These are phyloP conservation scores for Sugiyamaella castrensis DNA, from an alignment of 1,139 yeast species.

Conservation along the genomic window DNA sequence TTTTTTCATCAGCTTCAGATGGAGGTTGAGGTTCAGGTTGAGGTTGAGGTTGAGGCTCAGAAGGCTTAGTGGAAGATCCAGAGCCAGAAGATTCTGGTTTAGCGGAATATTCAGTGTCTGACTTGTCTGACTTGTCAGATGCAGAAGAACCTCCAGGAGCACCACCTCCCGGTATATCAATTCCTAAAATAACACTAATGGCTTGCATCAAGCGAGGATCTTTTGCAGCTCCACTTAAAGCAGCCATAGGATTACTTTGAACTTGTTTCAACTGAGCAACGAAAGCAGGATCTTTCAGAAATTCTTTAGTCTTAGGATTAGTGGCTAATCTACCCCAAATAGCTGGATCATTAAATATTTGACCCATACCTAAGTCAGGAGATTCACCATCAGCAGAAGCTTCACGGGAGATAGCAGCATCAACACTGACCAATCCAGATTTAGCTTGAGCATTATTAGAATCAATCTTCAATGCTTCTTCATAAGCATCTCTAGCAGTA, in stretches of 20 bases:
- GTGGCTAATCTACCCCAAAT: slow-evolving; percentile 68
- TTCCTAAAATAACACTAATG: slow-evolving; percentile 83
- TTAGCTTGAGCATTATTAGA: slow-evolving; percentile 81
- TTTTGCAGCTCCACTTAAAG: slow-evolving; percentile 53
- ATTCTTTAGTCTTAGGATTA: slow-evolving; percentile 84
- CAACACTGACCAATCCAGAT: slow-evolving; percentile 72
- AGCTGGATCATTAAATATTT: slow-evolving; percentile 77
- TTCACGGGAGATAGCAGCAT: slow-evolving; percentile 48
- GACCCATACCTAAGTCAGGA: slow-evolving; percentile 75
- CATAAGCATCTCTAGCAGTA: slow-evolving; percentile 56
- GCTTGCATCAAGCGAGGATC: slow-evolving; percentile 90
- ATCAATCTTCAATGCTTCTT: slow-evolving; percentile 81
- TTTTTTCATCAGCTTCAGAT: slow-evolving; percentile 40
- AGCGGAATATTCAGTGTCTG: too few relatives aligned
- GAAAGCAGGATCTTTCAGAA: slow-evolving; percentile 84
- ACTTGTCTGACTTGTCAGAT: slow-evolving; percentile 27
- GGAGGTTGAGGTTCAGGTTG: slow-evolving; percentile 36
- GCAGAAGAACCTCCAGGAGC: slow-evolving; percentile 24
- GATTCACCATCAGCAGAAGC: slow-evolving; percentile 42
- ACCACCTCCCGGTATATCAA: slow-evolving; percentile 47
- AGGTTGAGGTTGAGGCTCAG: slow-evolving; percentile 25
- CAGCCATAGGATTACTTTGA: slow-evolving; percentile 71
- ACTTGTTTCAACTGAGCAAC: slow-evolving; percentile 66
- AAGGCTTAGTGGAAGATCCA: slow-evolving; percentile 19
- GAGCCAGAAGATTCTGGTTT: too few relatives aligned